Evolutionary conservation across 139 green algal genomes (phyloP).

Genomic region (Tetradesmus obliquus): DNA sequence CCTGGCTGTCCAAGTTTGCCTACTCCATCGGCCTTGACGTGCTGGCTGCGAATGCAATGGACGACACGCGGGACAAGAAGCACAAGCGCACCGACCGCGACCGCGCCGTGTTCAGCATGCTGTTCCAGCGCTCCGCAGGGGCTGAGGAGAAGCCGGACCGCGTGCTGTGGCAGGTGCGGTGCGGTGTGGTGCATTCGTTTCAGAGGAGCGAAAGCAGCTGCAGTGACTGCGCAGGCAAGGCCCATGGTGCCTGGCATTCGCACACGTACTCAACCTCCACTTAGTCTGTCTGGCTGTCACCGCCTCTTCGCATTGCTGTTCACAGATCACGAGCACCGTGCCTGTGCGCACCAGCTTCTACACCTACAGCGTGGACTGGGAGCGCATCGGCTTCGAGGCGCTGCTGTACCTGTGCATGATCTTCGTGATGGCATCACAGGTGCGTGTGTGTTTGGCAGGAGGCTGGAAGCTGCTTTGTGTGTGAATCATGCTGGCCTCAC

Average conservation of each 20-base stretch:
- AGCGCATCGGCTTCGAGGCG: slow-evolving; percentile 30
- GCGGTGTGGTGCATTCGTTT: no score
- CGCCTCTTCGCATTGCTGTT: no score
- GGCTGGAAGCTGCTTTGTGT: neutral
- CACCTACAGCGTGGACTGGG: neutral
- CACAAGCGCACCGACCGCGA: neutral
- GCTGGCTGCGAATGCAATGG: slow-evolving; percentile 30
- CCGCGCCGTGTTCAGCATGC: slow-evolving; percentile 33
- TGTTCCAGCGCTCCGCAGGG: slow-evolving; percentile 26
- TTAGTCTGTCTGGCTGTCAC: no score
- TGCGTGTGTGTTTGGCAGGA: neutral
- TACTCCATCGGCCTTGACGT: slow-evolving; percentile 42
- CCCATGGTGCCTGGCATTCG: no score
- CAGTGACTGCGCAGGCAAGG: no score
- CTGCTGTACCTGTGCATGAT: slow-evolving; percentile 20
- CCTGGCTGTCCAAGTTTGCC: slow-evolving; percentile 28
- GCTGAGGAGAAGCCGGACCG: slow-evolving; percentile 10
- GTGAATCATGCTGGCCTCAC: neutral
- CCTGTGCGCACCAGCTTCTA: slow-evolving; percentile 45
- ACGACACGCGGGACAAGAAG: neutral
- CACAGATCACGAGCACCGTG: slow-evolving; percentile 39
- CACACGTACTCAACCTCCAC: no score
- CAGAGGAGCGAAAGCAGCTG: no score
- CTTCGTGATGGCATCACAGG: slow-evolving; percentile 15
- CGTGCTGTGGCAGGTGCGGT: slow-evolving; percentile 42